phyloP scores from a whole-genome alignment of 2,329 filamentous ascomycete genomes.

The Phoma sp. region DNA sequence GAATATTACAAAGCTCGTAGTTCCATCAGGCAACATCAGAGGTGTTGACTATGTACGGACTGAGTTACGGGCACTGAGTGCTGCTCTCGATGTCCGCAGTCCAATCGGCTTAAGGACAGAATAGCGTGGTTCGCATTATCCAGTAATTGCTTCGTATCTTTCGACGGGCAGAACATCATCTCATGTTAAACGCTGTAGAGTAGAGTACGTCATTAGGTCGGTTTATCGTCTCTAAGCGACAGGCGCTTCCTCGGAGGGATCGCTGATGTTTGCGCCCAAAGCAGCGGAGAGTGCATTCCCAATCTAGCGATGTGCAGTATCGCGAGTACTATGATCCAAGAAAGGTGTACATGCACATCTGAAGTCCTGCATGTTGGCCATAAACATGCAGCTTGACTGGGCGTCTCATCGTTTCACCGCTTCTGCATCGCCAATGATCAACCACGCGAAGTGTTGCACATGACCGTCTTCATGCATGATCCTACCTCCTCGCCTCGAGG shows the following conservation, averaged over 20 bases:
- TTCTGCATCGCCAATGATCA: neutral
- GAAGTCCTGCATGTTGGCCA: neutral
- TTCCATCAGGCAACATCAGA: too few species aligned
- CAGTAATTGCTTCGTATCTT: too few species aligned
- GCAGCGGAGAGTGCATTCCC: neutral
- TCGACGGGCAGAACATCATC: too few species aligned
- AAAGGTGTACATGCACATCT: neutral
- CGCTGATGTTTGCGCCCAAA: neutral
- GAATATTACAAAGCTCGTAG: too few species aligned
- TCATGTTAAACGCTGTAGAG: neutral
- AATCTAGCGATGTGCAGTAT: neutral
- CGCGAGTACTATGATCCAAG: neutral
- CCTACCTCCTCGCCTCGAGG: slow-evolving; percentile 2
- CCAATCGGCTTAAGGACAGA: too few species aligned
- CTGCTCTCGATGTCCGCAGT: too few species aligned
- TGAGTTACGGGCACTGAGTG: too few species aligned
- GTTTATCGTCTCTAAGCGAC: neutral
- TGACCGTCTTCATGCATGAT: slow-evolving; percentile 2
- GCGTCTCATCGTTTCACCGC: slow-evolving; percentile 10
- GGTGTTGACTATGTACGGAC: too few species aligned
- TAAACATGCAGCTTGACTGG: slow-evolving; percentile 6
- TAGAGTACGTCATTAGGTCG: neutral
- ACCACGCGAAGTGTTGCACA: neutral
- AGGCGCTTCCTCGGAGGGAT: slow-evolving; percentile 3
- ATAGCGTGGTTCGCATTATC: too few species aligned